These are phyloP conservation scores for Kuraishia hungarica DNA, from an alignment of 805 yeast genomes.

Conservation along the genomic window DNA sequence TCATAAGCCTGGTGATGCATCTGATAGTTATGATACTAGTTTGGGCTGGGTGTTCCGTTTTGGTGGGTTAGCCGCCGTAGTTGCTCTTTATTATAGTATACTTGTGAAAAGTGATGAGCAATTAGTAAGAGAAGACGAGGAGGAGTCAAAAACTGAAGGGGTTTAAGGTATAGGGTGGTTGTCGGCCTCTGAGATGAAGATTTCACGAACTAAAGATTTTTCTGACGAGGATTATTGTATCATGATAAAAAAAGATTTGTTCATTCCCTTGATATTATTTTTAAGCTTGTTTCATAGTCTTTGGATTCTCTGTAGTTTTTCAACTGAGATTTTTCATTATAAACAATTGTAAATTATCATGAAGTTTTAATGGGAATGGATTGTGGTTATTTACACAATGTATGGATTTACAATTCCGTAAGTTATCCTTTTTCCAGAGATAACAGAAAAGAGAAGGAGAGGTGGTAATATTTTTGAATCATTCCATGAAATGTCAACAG, in stretches of 20 bases:
- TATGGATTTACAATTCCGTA: too few species aligned
- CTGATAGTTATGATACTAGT: slow-evolving; percentile 27
- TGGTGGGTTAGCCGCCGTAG: slow-evolving; percentile 42
- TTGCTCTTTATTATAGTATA: slow-evolving; percentile 34
- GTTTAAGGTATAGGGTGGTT: not conserved
- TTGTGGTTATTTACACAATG: too few species aligned
- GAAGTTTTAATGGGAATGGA: too few species aligned
- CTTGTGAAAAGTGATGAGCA: slow-evolving; percentile 32
- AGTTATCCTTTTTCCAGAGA: too few species aligned
- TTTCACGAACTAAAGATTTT: not conserved
- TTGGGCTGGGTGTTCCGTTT: slow-evolving; percentile 50
- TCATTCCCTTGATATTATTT: too few species aligned
- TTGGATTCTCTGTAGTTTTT: too few species aligned
- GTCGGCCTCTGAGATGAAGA: not conserved
- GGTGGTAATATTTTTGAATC: too few species aligned
- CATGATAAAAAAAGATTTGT: too few species aligned
- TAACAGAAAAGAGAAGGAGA: too few species aligned
- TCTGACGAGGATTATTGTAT: not conserved
- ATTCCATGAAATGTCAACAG: not conserved
- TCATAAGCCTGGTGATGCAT: slow-evolving; percentile 11
- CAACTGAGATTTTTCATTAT: too few species aligned
- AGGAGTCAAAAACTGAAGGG: slow-evolving; percentile 10
- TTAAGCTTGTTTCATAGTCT: too few species aligned
- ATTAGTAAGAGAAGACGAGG: slow-evolving; percentile 24
- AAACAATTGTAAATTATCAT: too few species aligned